Evolutionary conservation across 805 yeast species (phyloP).

Genomic region (Kodamaea kaohsiungensis): DNA sequence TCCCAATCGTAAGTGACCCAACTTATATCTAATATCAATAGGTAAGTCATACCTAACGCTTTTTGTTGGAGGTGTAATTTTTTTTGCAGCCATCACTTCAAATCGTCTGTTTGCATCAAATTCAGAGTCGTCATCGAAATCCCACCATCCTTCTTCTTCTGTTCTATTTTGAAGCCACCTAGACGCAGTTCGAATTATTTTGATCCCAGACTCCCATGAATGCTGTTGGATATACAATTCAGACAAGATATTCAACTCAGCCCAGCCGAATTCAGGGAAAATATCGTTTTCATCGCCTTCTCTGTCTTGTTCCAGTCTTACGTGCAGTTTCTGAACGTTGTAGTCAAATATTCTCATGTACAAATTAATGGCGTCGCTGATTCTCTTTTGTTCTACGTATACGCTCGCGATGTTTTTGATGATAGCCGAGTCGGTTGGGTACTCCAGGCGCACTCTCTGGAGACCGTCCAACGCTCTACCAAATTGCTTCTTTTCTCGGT

Average conservation of each 20-base stretch:
- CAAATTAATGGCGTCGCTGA: conserved; percentile 72
- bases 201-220: conserved; percentile 64
- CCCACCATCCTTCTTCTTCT: conserved; percentile 67
- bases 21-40: conserved; percentile 80
- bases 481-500: conserved; percentile 62
- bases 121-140: conserved; percentile 68
- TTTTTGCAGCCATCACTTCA: conserved; percentile 32
- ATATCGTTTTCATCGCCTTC: conserved; percentile 20
- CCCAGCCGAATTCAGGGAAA: conserved; percentile 74
- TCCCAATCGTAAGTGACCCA: conserved; percentile 73
- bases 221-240: conserved; percentile 76
- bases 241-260: conserved; percentile 78
- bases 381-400: conserved; percentile 57
- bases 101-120: conserved; percentile 74
- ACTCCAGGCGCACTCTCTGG: conserved; percentile 51
- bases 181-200: conserved; percentile 65
- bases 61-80: conserved; percentile 13
- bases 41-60: conserved; percentile 54
- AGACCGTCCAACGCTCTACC: conserved; percentile 77
- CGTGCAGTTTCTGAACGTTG: conserved; percentile 42
- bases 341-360: conserved; percentile 64
- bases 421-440: conserved; percentile 61
- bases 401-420: conserved; percentile 58
- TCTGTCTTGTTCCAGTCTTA: conserved; percentile 20
- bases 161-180: conserved; percentile 81